Conservation (phyloP, 768 basidiomycete genomes). For the Sistotremastrum suecicum region DNA sequence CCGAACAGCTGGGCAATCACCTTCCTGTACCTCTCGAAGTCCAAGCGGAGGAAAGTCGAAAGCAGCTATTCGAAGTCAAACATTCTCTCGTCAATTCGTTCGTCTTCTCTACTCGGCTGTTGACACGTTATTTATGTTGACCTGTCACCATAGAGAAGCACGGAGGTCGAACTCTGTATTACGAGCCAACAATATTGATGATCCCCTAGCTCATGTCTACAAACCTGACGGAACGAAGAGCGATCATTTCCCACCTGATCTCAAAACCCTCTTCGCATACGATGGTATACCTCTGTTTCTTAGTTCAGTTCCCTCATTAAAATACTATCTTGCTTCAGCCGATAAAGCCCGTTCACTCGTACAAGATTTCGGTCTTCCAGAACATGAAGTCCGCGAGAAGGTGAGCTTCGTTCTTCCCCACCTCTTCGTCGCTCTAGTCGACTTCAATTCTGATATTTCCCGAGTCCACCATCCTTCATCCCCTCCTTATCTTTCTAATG, state of each 20-base stretch:
- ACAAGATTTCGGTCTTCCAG: slow-evolving; percentile 33
- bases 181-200: slow-evolving; percentile 24
- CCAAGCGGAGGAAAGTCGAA: slow-evolving; percentile 29
- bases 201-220: slow-evolving; percentile 31
- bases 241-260: slow-evolving; percentile 32
- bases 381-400: slow-evolving; percentile 24
- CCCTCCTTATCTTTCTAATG: no score
- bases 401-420: no score
- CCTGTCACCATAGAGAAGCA: slow-evolving; percentile 25
- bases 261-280: slow-evolving; percentile 37
- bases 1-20: slow-evolving; percentile 31
- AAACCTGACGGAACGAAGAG: slow-evolving; percentile 35
- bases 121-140: not conserved
- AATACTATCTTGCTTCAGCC: slow-evolving; percentile 15
- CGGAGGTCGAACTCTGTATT: slow-evolving; percentile 33
- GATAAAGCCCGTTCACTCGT: slow-evolving; percentile 28
- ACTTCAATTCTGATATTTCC: no score
- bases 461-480: no score
- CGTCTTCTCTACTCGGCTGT: slow-evolving; percentile 11
- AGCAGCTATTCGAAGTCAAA: slow-evolving; percentile 28
- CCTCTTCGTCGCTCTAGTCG: no score
- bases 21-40: slow-evolving; percentile 32
- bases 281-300: slow-evolving; percentile 21
- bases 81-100: slow-evolving; percentile 41
- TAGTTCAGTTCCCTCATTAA: slow-evolving; percentile 2